Percentiles rank a stretch among this genome's conserved stretches.
Evolutionary conservation across 2,329 filamentous ascomycete genomes (phyloP).

Genomic region (Alternaria solani): DNA sequence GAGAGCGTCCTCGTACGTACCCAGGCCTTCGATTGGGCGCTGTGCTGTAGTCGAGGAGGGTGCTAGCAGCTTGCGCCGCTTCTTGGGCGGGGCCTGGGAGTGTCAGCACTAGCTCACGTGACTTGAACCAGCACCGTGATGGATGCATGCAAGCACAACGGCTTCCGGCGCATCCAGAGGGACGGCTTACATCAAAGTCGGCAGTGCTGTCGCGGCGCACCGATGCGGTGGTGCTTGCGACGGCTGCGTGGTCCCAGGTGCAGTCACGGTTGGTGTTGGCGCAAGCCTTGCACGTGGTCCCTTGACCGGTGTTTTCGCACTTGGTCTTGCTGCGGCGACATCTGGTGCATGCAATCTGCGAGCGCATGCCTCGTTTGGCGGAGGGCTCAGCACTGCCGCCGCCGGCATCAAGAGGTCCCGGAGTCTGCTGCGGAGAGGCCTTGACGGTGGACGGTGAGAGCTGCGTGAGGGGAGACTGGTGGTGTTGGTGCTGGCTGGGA

Average conservation of each 20-base stretch:
- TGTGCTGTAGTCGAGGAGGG: conserved; percentile 36
- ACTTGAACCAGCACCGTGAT: neutral
- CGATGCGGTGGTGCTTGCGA: conserved; percentile 35
- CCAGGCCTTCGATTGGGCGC: conserved; percentile 54
- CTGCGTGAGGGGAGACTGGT: conserved; percentile 30
- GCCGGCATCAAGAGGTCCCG: conserved; percentile 33
- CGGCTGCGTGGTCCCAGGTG: conserved; percentile 68
- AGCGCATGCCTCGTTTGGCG: conserved; percentile 65
- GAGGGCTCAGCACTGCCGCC: conserved; percentile 29
- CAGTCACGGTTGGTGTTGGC: conserved; percentile 76
- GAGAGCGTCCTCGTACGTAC: conserved; percentile 64
- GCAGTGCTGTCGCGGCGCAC: conserved; percentile 52
- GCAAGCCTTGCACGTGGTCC: conserved; percentile 77
- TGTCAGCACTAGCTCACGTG: conserved; percentile 2
- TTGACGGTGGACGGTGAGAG: conserved; percentile 40
- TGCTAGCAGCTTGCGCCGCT: conserved; percentile 51
- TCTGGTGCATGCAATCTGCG: conserved; percentile 78
- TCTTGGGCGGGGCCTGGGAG: conserved; percentile 26
- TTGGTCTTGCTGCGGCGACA: conserved; percentile 86
- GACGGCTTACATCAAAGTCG: conserved; percentile 33
- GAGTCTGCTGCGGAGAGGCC: conserved; percentile 39
- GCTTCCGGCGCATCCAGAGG: neutral
- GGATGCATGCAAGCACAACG: neutral
- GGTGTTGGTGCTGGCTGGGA: conserved; percentile 32
- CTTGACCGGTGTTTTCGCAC: conserved; percentile 79